Base-by-base conservation (phyloP, 179 eudicot genomes). In the Beta macrorhiza region DNA sequence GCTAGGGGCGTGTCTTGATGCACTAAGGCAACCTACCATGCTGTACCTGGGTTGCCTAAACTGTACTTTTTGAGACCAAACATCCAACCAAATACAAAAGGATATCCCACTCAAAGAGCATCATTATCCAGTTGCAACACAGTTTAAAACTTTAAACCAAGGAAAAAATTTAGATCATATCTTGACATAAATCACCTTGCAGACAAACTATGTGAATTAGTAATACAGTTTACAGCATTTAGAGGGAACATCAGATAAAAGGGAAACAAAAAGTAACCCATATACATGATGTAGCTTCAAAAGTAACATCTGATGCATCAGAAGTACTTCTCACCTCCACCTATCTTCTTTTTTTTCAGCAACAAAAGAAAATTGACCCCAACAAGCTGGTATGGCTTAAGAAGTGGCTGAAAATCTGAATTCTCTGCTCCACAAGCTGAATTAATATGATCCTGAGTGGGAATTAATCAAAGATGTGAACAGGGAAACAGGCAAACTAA, bases 361-460 rank as follows among this genome's bases (percentile, higher is more conserved):
- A 93, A 89, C 87, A 95, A 87, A 78, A 95, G 99, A 87, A 95
- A 95, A 87, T 93, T 95, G 84, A 95, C 99, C 79, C 99, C 99
- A 80, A 95, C 98, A 79, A 95, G 93, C 88, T 95, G 99, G 82
- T 95, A 95, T 22, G 99, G 99, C 85, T 95, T 95, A 37, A 95
- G 93, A 82, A 90, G 76, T 19, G 97, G 97, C 87, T 92, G 83
- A 83, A 95, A 92, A 78, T 90, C 97, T n/a, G 89, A 84, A 75
- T 89, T 86, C 44, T 83, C 89, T 17, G 80, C 85, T 75, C 90
- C 94, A 89, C 94, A 93, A 0, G 98, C 98, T 56, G 85, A 89
- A 82, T n/a, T 67, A 32, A 95, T 84, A 81, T 92, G 94, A 44
- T 88, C 95, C 99, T 95, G 82, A 32, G 29, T 1, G 10, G 22